These are phyloP conservation scores for Macrocystidia cucumis DNA, from an alignment of 1,284 basidiomycete species.

Conservation along the genomic window DNA sequence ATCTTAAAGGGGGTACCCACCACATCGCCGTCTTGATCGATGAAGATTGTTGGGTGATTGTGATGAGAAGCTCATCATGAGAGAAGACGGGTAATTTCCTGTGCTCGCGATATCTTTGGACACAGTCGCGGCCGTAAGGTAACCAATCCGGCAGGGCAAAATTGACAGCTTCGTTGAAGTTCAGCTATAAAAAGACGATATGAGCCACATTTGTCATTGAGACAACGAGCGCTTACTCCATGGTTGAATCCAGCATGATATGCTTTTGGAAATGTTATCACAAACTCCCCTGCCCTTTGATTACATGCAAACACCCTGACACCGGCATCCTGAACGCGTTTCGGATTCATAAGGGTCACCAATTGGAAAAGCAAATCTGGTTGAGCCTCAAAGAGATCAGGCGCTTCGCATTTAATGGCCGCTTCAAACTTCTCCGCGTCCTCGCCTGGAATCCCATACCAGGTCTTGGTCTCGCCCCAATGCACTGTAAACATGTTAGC, in stretches of 20 bases:
- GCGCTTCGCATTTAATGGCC: conserved; percentile 92
- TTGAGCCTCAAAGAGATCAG: conserved; percentile 97
- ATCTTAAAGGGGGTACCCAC: conserved; percentile 38
- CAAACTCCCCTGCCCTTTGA: conserved; percentile 96
- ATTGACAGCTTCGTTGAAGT: conserved; percentile 99
- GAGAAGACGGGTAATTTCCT: conserved; percentile 95
- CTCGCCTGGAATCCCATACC: conserved; percentile 96
- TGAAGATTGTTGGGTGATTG: conserved; percentile 89
- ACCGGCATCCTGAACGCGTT: conserved; percentile 78
- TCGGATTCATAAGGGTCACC: conserved; percentile 97
- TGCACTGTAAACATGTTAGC: conserved; percentile 61
- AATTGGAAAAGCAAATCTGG: conserved; percentile 97
- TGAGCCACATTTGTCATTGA: conserved; percentile 11
- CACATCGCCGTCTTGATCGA: conserved; percentile 92
- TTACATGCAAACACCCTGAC: conserved; percentile 95
- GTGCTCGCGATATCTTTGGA: conserved; percentile 83
- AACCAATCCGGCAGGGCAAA: conserved; percentile 98
- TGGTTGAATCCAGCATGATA: conserved; percentile 99
- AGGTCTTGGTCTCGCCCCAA: conserved; percentile 99
- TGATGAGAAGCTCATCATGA: conserved; percentile 94
- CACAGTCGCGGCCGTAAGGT: conserved; percentile 79
- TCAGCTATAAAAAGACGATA: conserved; percentile 50
- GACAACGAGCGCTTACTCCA: conserved; percentile 53
- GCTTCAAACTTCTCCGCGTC: conserved; percentile 96
- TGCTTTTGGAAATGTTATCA: conserved; percentile 96